phyloP scores from a whole-genome alignment of 257 asterid species.

The Perilla frutescens region DNA sequence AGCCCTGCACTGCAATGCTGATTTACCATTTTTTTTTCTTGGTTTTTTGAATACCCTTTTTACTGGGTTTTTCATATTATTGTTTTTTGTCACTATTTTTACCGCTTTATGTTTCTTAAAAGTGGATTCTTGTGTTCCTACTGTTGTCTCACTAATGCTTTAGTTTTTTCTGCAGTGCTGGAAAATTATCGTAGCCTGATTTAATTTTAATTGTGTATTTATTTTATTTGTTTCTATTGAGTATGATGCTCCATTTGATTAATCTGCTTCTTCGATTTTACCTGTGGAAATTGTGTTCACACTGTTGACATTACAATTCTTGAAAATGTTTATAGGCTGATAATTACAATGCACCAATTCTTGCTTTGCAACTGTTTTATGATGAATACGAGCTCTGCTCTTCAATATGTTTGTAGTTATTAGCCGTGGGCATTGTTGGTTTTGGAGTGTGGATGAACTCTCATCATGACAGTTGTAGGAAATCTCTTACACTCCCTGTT shows the following conservation, averaged over 20 bases:
- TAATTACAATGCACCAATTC: not conserved
- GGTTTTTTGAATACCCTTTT: conserved; percentile 14
- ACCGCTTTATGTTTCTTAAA: conserved; percentile 4
- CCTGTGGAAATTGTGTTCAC: not conserved
- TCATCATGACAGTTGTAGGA: conserved; percentile 83
- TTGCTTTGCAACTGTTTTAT: conserved; percentile 18
- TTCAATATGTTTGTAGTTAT: conserved; percentile 49
- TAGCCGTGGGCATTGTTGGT: conserved; percentile 74
- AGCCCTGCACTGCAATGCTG: conserved; percentile 9
- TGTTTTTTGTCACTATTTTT: conserved; percentile 3
- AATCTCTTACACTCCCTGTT: conserved; percentile 80
- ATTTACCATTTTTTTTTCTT: not conserved
- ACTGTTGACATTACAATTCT: conserved; percentile 3
- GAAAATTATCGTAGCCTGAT: not conserved
- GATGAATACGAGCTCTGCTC: conserved; percentile 8
- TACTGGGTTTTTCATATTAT: conserved; percentile 15
- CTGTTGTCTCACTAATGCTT: not conserved
- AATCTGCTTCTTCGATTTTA: not conserved
- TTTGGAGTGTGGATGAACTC: conserved; percentile 92
- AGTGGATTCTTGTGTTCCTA: not conserved
- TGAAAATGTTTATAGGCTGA: not conserved
- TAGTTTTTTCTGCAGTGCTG: not conserved
- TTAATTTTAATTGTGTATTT: not conserved
- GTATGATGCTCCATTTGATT: conserved; percentile 15
- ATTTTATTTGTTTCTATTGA: not conserved